Evolutionary conservation across 306 rosid species (phyloP).

Genomic region (Cucumis melo): DNA sequence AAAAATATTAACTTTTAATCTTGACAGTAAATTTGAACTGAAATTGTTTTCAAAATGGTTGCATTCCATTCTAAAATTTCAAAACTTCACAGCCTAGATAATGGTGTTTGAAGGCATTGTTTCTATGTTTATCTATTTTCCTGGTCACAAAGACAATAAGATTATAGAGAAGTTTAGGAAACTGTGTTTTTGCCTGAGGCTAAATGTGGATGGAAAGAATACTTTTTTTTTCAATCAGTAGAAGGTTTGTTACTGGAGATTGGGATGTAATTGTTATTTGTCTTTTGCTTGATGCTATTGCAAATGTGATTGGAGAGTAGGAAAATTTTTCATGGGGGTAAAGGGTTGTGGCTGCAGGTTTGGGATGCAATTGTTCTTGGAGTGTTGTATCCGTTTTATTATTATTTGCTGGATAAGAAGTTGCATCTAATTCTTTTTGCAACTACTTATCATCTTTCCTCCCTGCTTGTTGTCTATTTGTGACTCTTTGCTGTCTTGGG

Average conservation of each 20-base stretch:
- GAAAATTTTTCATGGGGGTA: not conserved
- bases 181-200: not conserved
- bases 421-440: not conserved
- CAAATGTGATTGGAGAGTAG: not conserved
- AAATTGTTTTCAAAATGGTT: not conserved
- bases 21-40: too few species aligned
- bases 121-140: not conserved
- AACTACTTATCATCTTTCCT: not conserved
- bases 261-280: too few species aligned
- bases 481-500: not conserved
- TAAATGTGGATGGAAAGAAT: not conserved
- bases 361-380: not conserved
- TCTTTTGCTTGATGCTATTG: not conserved
- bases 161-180: not conserved
- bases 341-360: not conserved
- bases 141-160: not conserved
- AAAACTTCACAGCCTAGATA: not conserved
- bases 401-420: too few species aligned
- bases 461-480: not conserved
- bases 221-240: too few species aligned
- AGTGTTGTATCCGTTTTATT: not conserved
- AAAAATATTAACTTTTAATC: too few species aligned
- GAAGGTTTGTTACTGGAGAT: too few species aligned
- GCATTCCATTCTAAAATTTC: not conserved
- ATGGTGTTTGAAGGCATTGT: not conserved